phyloP scores from a whole-genome alignment of 352 stramenopile species.

The Globisporangium spinosum region DNA sequence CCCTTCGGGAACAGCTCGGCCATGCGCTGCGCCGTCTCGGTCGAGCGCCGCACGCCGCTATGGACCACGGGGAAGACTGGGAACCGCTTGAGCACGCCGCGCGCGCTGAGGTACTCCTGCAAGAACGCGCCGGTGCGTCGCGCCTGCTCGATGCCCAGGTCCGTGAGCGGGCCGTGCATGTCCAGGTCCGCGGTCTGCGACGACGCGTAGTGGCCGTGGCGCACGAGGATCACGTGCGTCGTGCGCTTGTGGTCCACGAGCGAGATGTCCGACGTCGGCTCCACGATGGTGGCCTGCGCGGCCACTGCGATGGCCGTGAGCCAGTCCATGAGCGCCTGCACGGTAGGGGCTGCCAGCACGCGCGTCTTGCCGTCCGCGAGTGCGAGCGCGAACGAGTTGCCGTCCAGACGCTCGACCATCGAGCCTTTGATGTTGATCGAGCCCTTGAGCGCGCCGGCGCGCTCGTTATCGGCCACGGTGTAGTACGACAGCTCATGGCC shows the following conservation, averaged over 20 bases:
- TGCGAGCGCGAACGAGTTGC: slow-evolving; percentile 29
- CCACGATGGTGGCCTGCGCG: slow-evolving; percentile 34
- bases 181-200: slow-evolving; percentile 48
- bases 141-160: slow-evolving; percentile 47
- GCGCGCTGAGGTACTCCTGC: slow-evolving; percentile 39
- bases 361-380: slow-evolving; percentile 28
- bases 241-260: slow-evolving; percentile 66
- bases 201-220: slow-evolving; percentile 59
- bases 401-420: slow-evolving; percentile 47
- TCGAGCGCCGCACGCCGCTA: slow-evolving; percentile 45
- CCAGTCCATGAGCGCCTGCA: slow-evolving; percentile 72
- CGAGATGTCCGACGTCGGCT: slow-evolving; percentile 37
- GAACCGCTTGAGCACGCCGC: slow-evolving; percentile 54
- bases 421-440: slow-evolving; percentile 48
- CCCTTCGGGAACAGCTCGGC: slow-evolving; percentile 35
- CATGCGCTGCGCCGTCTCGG: slow-evolving; percentile 51
- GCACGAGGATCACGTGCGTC: slow-evolving; percentile 66
- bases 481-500: slow-evolving; percentile 72
- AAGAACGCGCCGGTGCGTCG: slow-evolving; percentile 46
- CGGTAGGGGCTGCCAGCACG: slow-evolving; percentile 38
- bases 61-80: slow-evolving; percentile 57
- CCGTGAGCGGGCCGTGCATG: slow-evolving; percentile 51
- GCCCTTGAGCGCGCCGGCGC: slow-evolving; percentile 58
- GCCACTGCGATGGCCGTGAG: slow-evolving; percentile 64
- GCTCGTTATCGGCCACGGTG: slow-evolving; percentile 39